Evolutionary conservation across 2,329 filamentous ascomycete species (phyloP), one percentile per base, ranked within the genome.

Genomic region (Thelonectria rubi): DNA sequence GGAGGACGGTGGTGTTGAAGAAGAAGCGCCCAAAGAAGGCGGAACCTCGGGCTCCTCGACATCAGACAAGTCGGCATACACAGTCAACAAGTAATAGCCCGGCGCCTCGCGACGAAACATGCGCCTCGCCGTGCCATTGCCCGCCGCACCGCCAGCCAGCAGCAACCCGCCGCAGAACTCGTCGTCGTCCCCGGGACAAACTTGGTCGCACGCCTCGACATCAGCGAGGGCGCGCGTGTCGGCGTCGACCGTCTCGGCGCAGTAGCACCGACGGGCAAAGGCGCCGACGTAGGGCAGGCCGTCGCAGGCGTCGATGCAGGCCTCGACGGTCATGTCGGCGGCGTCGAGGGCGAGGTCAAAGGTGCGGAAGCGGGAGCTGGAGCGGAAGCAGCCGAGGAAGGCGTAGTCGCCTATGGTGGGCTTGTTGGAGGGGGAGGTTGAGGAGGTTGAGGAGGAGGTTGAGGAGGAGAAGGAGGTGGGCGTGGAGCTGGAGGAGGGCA

Each of bases 211-310:
- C 11, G 43, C 58, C 3, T 40, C 59, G 12, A 62, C 45, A 18
- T 63, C 52, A 4, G 62, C 52, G 1, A 77, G 64, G 12, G 80
- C 77, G 12, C 66, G 73, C n/a, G 81, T 79, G 46, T 76, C 74
- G 5, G 72, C 70, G 39, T 80, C 79, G 17, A 84, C 72, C 2
- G 54, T 60, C 12, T 78, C 72, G 34, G 81, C 80, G 58, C 82
- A 85, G 72, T 81, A 82, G 67, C 82, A 84, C 20, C 72, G 72
- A 11, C 73, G 78, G 26, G 75, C 71, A 21, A 74, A 78, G 42
- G 81, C 63, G 52, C 79, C 81, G 2, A 78, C 76, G 57, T 79
- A 82, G 17, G 72, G 75, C 39, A 61, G 66, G 2, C 72, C 73
- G 1, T 59, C 54, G 63, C 81, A 84, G 39, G 69, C 65, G n/a